Conservation (phyloP, 495 filamentous ascomycete species). For the Aspergillus ostianus region DNA sequence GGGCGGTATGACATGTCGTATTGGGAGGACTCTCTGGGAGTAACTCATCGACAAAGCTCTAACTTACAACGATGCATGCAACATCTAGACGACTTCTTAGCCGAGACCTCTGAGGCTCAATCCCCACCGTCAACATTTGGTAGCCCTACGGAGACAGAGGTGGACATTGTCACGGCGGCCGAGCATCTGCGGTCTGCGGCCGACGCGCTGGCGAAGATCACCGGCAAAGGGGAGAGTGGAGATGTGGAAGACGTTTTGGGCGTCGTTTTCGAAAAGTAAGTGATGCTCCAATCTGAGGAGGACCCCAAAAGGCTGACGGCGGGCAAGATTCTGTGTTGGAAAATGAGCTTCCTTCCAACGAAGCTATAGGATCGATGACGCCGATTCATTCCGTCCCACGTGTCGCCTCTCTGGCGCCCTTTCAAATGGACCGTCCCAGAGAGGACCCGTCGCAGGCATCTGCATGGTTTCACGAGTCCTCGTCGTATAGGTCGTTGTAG, state of each 20-base stretch:
- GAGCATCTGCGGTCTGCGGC: constrained; percentile 85
- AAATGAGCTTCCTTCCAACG: constrained; percentile 43
- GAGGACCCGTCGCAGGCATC: constrained; percentile 3
- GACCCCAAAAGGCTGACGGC: constrained; percentile 21
- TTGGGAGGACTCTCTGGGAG: constrained; percentile 82
- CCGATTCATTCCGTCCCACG: constrained; percentile 3
- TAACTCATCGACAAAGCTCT: constrained; percentile 83
- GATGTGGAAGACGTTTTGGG: constrained; percentile 97
- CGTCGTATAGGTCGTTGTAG: constrained; percentile 46
- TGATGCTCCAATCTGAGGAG: constrained; percentile 5
- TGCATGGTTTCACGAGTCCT: constrained; percentile 30
- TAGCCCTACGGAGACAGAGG: constrained; percentile 35
- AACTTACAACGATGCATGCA: constrained; percentile 70
- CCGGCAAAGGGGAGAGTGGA: constrained; percentile 78
- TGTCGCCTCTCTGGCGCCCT: background rate
- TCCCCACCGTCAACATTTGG: constrained; percentile 1
- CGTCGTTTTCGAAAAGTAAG: constrained; percentile 95
- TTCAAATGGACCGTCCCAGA: background rate
- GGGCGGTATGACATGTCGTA: constrained; percentile 48
- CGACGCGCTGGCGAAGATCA: constrained; percentile 76
- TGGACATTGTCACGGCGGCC: constrained; percentile 91
- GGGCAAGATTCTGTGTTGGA: constrained; percentile 64
- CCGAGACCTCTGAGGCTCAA: constrained; percentile 22
- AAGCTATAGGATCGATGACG: background rate
- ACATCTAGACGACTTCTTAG: constrained; percentile 69